Base-by-base conservation (phyloP, 176 grass and related monocot species). In the Saccharum spontaneum region DNA sequence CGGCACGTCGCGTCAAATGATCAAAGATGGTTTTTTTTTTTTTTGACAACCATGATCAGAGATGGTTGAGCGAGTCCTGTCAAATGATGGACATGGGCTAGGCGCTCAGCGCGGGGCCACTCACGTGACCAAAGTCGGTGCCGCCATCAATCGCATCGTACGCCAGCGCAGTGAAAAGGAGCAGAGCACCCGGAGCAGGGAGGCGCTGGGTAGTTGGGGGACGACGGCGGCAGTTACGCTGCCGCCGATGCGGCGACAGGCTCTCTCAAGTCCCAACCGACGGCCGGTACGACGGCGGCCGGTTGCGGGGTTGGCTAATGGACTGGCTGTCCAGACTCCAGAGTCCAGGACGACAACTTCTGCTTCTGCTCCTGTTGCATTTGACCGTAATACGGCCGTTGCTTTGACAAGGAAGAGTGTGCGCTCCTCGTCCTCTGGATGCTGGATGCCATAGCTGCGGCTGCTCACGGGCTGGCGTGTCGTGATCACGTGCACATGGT, bases 221-320 rank as follows among this genome's bases (percentile, higher is more conserved):
- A 34, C 50, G 82, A 28, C 82, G 39, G 41, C 75, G 24, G 17
- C 60, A 6, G 15, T 52, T 37, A 43, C 39, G 82, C 71, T 89
- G 88, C 34, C 10, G 74, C 79, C 38, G 88, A 82, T 82, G 83
- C 88, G 79, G 79, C 83, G 88, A 85, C 88, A 86, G 83, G 50
- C 30, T 55, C 78, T 52, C 26, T 20, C 72, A 8, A 48, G 43
- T 73, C 43, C 71, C 41, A 4, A 28, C 12, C 18, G 46, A 75
- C 44, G 69, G 52, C 33, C 10, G 52, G 52, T 17, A 57, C 54
- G 54, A 9, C 23, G 60, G n/a, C 28, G 28, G 60, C 10, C 60
- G 9, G 60, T 4, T 28, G 52, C 18, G 17, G 52, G 17, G 9
- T 16, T 50, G 48, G 64, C 34, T 34, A 33, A 33, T 37, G 4